Evolutionary conservation across 805 yeast species (phyloP).

Genomic region (Candida pseudoglaebosa): DNA sequence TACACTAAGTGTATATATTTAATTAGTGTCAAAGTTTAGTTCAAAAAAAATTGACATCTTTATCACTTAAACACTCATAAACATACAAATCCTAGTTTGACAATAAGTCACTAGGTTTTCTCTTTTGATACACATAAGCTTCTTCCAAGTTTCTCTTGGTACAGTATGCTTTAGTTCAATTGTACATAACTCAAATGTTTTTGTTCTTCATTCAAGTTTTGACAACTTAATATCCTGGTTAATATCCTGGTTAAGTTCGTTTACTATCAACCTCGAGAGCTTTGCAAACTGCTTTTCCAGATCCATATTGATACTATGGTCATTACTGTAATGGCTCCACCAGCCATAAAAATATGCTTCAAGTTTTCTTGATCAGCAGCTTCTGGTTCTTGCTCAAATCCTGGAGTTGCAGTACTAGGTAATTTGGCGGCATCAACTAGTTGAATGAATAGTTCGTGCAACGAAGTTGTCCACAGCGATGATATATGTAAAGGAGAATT

Average conservation of each 20-base stretch:
- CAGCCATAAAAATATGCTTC: slow-evolving; percentile 56
- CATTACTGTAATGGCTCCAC: slow-evolving; percentile 67
- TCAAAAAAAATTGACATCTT: too few relatives aligned
- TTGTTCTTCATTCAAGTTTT: too few relatives aligned
- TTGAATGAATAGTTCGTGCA: slow-evolving; percentile 80
- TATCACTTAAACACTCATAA: too few relatives aligned
- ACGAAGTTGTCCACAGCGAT: slow-evolving; percentile 82
- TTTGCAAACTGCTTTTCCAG: slow-evolving; percentile 43
- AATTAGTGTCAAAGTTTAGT: too few relatives aligned
- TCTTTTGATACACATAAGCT: slow-evolving; percentile 1
- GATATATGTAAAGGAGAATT: slow-evolving; percentile 89
- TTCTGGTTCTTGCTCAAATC: slow-evolving; percentile 59
- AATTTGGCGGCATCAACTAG: slow-evolving; percentile 81
- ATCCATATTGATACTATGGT: slow-evolving; percentile 62
- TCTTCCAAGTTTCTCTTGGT: too few relatives aligned
- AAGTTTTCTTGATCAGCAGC: slow-evolving; percentile 46
- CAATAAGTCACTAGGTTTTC: too few relatives aligned
- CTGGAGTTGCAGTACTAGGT: slow-evolving; percentile 78
- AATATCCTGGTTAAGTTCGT: too few relatives aligned
- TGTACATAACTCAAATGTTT: too few relatives aligned
- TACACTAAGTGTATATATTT: too few relatives aligned
- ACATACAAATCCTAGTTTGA: too few relatives aligned
- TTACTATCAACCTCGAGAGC: slow-evolving; percentile 13
- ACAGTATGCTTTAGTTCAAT: too few relatives aligned
- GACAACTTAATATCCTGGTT: too few relatives aligned